Evolutionary conservation across 2,329 filamentous ascomycete genomes (phyloP).

Genomic region (Sporothrix inflata): DNA sequence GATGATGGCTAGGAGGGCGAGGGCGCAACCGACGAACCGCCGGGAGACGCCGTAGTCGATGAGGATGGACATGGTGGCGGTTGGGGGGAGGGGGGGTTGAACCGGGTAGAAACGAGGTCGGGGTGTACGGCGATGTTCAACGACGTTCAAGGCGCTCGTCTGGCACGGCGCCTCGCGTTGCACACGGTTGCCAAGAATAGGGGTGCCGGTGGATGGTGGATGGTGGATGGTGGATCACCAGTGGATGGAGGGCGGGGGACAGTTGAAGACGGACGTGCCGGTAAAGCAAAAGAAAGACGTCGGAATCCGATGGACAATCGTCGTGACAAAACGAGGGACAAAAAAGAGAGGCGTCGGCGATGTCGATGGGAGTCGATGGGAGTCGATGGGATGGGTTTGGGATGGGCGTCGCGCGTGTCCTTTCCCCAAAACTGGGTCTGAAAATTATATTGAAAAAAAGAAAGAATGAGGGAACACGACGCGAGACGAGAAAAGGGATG

Average conservation of each 20-base stretch:
- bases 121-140: neutral
- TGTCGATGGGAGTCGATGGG: neutral
- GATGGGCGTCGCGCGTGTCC: neutral
- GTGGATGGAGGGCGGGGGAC: neutral
- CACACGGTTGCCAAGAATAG: neutral
- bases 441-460: neutral
- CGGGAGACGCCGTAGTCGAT: constrained; percentile 33
- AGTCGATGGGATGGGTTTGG: too few species aligned
- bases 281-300: neutral
- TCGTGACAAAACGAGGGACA: neutral
- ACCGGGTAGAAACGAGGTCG: neutral
- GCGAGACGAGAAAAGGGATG: constrained; percentile 15
- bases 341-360: neutral
- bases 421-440: neutral
- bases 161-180: constrained; percentile 11
- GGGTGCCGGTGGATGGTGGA: neutral
- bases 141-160: neutral
- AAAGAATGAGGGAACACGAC: neutral
- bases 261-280: neutral
- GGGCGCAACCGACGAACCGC: constrained; percentile 29
- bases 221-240: neutral
- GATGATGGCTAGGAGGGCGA: constrained; percentile 31
- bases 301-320: neutral
- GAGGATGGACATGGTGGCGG: constrained; percentile 20
- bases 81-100: neutral